Percentiles rank a stretch among this genome's conserved stretches.
phyloP scores from a whole-genome alignment of 176 grass and related monocot genomes.

The Triticum dicoccoides region DNA sequence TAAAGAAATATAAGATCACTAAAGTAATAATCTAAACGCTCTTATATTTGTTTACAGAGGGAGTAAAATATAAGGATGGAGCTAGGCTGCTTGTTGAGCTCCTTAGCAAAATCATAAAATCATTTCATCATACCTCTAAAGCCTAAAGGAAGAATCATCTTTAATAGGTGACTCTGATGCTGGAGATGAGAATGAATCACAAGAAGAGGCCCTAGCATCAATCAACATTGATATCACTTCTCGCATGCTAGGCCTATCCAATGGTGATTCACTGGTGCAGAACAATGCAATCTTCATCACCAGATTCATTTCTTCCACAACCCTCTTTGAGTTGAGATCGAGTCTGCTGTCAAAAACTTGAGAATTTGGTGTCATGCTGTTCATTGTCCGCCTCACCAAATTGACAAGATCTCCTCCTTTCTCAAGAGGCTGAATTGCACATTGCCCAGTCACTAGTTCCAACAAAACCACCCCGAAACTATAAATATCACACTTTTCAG shows the following conservation, averaged over 20 bases:
- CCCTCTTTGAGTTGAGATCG: slow-evolving; percentile 51
- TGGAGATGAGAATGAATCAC: slow-evolving; percentile 51
- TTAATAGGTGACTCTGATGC: slow-evolving; percentile 46
- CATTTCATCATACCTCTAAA: slow-evolving; percentile 39
- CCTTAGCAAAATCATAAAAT: neutral
- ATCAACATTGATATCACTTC: slow-evolving; percentile 97
- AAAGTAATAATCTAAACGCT: too few relatives aligned
- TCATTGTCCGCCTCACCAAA: slow-evolving; percentile 66
- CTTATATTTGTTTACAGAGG: too few relatives aligned
- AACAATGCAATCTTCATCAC: slow-evolving; percentile 92
- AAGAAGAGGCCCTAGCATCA: slow-evolving; percentile 58
- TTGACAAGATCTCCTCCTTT: slow-evolving; percentile 99
- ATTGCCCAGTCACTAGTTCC: slow-evolving; percentile 82
- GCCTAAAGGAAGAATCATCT: slow-evolving; percentile 25
- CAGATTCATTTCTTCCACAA: slow-evolving; percentile 69
- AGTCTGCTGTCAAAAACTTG: slow-evolving; percentile 74
- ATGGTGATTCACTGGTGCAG: slow-evolving; percentile 82
- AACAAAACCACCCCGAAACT: slow-evolving; percentile 89
- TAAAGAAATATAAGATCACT: too few relatives aligned
- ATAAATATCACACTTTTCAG: slow-evolving; percentile 93
- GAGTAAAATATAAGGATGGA: neutral
- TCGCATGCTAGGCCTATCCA: slow-evolving; percentile 91
- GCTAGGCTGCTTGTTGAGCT: neutral
- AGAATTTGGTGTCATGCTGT: slow-evolving; percentile 35
- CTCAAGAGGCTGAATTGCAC: slow-evolving; percentile 88